Base-by-base conservation (phyloP, 129 eudicot species). In the Helichrysum umbraculigerum region DNA sequence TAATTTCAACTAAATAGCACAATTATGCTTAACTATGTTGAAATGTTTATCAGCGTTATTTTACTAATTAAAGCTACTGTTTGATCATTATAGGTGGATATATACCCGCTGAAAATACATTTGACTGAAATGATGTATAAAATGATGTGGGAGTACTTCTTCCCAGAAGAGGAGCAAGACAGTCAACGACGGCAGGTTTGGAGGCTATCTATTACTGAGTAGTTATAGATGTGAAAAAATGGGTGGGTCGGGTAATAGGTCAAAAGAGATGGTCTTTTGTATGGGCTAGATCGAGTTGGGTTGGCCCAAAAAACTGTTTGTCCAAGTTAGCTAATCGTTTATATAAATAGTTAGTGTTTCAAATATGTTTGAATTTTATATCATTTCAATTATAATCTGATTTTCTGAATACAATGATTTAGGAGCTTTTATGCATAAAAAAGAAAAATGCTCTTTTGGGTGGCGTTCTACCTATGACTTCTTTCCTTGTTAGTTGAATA, bases 141-240 rank as follows among this genome's bases (percentile, higher is more conserved):
- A 83, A 81, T 91, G 96, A 94, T 91, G 97, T 94, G 99, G 99
- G 96, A 76, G 62, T 94, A 94, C 83, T 87, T 94, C 75, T 94
- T 94, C 76, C 97, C 99, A 15, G 96, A 91, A 85, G 99, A 94
- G 79, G 99, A 94, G 77, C 97, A 94, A 85, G 99, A 94, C 78
- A 91, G 97, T 79, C 99, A 91, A 78, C 79, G 99, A 79, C 88
- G 96, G 37, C 99, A 94, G 96, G 99, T 91, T 63, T 1, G 82
- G 52, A 78, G 66, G 65, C 57, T 67, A 59, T 33, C 75, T 11
- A 3, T 37, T 66, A 20, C 21, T 7, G 61, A 56, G 32, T 73
- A 71, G n/a, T 30, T 29, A 41, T 70, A 8, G 41, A 50, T 7
- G 16, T 70, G 64, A 50, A 63, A 52, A 52, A 50, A 71, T 25